Base-by-base conservation (phyloP, 345 rosid genomes). In the Hibiscus trionum region DNA sequence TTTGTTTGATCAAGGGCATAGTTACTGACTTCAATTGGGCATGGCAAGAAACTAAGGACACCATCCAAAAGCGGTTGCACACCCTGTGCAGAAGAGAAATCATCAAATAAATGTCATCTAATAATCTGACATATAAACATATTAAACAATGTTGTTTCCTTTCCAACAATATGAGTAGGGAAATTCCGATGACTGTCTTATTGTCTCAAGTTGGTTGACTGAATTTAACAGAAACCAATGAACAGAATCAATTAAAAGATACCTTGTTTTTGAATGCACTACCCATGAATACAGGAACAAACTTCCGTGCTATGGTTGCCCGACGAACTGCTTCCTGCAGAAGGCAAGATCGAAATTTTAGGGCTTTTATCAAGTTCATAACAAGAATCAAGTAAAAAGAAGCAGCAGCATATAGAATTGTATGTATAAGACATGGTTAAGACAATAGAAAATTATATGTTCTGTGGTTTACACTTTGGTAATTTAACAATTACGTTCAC, bases 221-320 rank as follows among this genome's bases (percentile, higher is more conserved):
- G 42, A 70, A 33, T 2, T 62, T 26, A 60, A 50, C n/a, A 50
- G 33, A 39, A 17, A 62, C 46, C 47, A 62, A 62, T 4, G 29
- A 64, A 19, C 69, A 17, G 8, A 39, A 39, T 64, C 16, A 42
- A 50, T n/a, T 3, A 61, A 35, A 74, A 50, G 59, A 61, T 82
- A 93, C 99, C 99, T 93, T 96, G 82, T 96, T 96, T 81, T 93
- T 96, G 84, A 96, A 93, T 44, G 98, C 99, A 81, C 98, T 93
- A 3, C 99, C 99, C 98, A 96, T 96, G 80, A 93, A 96, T 65
- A 96, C 96, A 57, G 98, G 98, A 42, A 96, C 85, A 78, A 96
- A 96, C 80, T 89, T 96, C 66, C 79, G 85, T n/a, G 93, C 95
- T 50, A 89, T 50, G n/a, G 99, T 96, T 76, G 96, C 97, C 82